Evolutionary conservation across 495 filamentous ascomycete genomes (phyloP).

Genomic region (Penicillium arizonense): DNA sequence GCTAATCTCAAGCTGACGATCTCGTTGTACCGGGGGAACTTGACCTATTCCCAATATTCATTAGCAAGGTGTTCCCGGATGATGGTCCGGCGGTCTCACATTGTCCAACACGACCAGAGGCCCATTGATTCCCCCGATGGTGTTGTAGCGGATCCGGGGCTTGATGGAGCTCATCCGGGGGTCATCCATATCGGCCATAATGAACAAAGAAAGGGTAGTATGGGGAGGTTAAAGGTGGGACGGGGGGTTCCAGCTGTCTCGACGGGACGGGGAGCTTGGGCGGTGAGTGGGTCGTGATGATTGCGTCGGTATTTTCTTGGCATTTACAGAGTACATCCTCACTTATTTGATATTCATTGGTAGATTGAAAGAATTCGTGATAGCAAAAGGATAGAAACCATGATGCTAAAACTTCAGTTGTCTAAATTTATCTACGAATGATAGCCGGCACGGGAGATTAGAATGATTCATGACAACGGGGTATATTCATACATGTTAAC

Average conservation of each 20-base stretch:
- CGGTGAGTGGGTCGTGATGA: constrained; percentile 29
- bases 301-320: not conserved
- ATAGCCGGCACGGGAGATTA: not conserved
- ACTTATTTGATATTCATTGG: too few species aligned
- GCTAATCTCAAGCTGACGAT: constrained; percentile 95
- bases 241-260: constrained; percentile 29
- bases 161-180: constrained; percentile 78
- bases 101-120: constrained; percentile 96
- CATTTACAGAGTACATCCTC: too few species aligned
- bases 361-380: too few species aligned
- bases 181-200: constrained; percentile 65
- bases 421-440: too few species aligned
- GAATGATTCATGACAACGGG: not conserved
- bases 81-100: constrained; percentile 49
- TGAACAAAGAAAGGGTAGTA: constrained; percentile 13
- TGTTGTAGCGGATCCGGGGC: constrained; percentile 94
- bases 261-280: constrained; percentile 22
- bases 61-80: constrained; percentile 8
- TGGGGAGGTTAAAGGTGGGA: constrained; percentile 17
- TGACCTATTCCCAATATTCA: constrained; percentile 59
- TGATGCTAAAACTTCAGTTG: too few species aligned
- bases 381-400: too few species aligned
- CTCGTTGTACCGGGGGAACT: constrained; percentile 96
- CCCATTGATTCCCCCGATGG: constrained; percentile 95
- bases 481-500: constrained; percentile 6